phyloP scores from a whole-genome alignment of 805 yeast genomes.

The Lipomyces lipofer region DNA sequence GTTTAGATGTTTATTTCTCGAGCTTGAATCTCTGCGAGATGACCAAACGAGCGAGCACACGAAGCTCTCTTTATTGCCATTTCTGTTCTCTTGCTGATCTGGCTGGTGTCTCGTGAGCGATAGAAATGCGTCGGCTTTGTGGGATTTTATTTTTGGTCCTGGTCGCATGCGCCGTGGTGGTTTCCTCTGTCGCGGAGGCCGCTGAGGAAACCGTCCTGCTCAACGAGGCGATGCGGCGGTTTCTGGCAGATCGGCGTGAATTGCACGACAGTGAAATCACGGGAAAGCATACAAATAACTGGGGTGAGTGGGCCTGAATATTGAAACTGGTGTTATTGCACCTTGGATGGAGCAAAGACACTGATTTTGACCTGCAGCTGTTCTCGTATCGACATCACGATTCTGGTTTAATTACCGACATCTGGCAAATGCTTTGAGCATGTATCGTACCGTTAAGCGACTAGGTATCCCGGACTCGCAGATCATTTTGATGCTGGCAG shows the following conservation, averaged over 20 bases:
- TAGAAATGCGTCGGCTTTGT: neutral
- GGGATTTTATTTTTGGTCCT: neutral
- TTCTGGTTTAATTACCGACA: conserved; percentile 99
- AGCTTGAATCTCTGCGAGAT: too few relatives aligned
- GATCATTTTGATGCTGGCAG: conserved; percentile 92
- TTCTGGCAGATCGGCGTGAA: conserved; percentile 1
- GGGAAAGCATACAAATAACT: conserved; percentile 58
- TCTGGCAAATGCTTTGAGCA: conserved; percentile 91
- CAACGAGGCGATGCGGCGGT: neutral
- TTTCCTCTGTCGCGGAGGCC: neutral
- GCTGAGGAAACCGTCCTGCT: neutral
- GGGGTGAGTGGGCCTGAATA: conserved; percentile 45
- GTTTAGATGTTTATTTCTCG: too few relatives aligned
- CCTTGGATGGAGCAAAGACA: too few relatives aligned
- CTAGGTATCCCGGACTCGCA: conserved; percentile 98
- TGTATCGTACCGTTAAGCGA: conserved; percentile 93
- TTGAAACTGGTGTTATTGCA: neutral
- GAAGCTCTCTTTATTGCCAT: too few relatives aligned
- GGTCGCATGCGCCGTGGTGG: neutral
- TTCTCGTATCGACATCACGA: conserved; percentile 89
- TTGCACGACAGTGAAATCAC: neutral
- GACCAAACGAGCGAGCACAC: too few relatives aligned
- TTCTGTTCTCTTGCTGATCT: too few relatives aligned
- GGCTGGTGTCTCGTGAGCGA: too few relatives aligned
- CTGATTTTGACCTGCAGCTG: conserved; percentile 62